phyloP scores from a whole-genome alignment of 805 yeast genomes.

The Scheffersomyces amazonensis region DNA sequence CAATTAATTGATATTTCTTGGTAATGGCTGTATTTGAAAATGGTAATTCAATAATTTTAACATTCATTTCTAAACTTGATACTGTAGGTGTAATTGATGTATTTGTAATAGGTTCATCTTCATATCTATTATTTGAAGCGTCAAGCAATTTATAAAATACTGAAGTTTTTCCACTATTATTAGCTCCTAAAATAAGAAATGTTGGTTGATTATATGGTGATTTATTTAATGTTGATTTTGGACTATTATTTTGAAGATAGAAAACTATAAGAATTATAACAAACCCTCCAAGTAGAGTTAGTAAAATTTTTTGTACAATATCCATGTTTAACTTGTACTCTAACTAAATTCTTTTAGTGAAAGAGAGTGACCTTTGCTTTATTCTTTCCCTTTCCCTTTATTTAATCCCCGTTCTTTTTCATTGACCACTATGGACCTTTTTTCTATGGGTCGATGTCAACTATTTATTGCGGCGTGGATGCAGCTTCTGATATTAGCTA shows the following conservation, averaged over 20 bases:
- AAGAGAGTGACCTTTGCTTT: no score
- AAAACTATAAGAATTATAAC: conserved; percentile 20
- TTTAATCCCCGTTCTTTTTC: no score
- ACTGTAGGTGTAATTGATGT: conserved; percentile 23
- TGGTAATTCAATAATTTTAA: conserved; percentile 28
- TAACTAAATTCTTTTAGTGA: no score
- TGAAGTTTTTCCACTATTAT: conserved; percentile 65
- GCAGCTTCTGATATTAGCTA: no score
- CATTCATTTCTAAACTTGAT: conserved; percentile 37
- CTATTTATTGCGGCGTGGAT: not conserved
- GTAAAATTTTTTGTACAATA: conserved; percentile 19
- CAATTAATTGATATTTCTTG: conserved; percentile 53
- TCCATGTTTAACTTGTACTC: conserved; percentile 22
- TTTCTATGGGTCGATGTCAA: not conserved
- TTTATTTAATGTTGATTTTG: not conserved
- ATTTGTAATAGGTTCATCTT: not conserved
- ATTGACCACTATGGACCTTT: no score
- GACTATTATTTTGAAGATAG: conserved; percentile 17
- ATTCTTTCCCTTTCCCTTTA: no score
- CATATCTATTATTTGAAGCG: conserved; percentile 9
- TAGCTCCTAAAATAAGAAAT: conserved; percentile 62
- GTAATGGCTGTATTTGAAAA: conserved; percentile 31
- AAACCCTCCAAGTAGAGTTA: conserved; percentile 25
- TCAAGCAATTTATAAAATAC: conserved; percentile 37
- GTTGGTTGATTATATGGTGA: conserved; percentile 45